Percentiles rank a stretch among this genome's conserved stretches.
Conservation (phyloP, 345 rosid species). For the Aquilaria malaccensis region DNA sequence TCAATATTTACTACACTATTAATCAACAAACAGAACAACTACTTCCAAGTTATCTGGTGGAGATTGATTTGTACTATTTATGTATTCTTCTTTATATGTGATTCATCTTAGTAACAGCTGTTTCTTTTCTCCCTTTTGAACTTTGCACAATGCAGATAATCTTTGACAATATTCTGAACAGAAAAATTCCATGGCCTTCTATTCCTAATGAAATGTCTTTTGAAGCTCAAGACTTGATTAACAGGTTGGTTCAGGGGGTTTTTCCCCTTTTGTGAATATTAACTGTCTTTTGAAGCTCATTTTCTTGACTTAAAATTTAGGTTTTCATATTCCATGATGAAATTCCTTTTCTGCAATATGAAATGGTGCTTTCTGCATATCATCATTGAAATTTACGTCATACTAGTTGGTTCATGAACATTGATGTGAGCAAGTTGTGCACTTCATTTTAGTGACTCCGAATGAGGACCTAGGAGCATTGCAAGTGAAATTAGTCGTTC, state of each 20-base stretch:
- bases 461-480: no score
- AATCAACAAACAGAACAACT: no score
- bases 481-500: no score
- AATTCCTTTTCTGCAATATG: no score
- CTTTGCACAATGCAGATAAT: constrained; percentile 43
- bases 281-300: constrained; percentile 3
- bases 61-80: constrained; percentile 5
- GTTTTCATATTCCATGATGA: not conserved
- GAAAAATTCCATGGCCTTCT: constrained; percentile 73
- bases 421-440: no score
- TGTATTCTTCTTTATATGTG: not conserved
- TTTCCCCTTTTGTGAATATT: not conserved
- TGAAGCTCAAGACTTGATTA: constrained; percentile 77
- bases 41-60: no score
- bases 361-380: no score
- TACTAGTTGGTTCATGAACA: no score
- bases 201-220: constrained; percentile 61
- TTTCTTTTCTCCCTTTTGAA: constrained; percentile 9
- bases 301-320: not conserved
- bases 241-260: constrained; percentile 39
- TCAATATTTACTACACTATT: not conserved
- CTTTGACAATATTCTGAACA: constrained; percentile 73
- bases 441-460: no score
- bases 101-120: not conserved
- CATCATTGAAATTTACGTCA: no score